Evolutionary conservation across 2,329 filamentous ascomycete genomes (phyloP).

Genomic region (Ploettnerulaceae sp.): DNA sequence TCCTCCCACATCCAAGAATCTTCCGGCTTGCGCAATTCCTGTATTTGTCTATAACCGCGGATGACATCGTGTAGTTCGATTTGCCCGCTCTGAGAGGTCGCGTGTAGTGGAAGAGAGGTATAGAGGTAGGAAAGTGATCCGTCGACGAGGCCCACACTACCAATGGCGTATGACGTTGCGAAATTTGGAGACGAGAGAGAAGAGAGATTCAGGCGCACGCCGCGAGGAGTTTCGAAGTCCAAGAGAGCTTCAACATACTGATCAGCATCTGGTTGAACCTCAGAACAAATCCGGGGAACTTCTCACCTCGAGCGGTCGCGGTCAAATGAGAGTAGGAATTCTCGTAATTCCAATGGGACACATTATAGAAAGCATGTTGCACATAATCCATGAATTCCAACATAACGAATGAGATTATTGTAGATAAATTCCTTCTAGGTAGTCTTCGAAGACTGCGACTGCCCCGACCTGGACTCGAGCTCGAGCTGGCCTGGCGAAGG

Average conservation of each 20-base stretch:
- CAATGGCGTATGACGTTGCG: conserved; percentile 87
- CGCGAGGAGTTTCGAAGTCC: conserved; percentile 80
- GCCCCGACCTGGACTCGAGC: no score
- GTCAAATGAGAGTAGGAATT: conserved; percentile 88
- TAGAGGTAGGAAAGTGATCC: conserved; percentile 97
- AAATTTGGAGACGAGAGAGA: conserved; percentile 91
- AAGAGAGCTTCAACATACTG: conserved; percentile 61
- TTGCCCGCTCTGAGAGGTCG: conserved; percentile 63
- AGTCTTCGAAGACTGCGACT: no score
- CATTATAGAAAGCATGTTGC: conserved; percentile 82
- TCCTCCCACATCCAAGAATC: conserved; percentile 48
- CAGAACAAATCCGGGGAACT: neutral
- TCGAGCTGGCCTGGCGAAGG: no score
- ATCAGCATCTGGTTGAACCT: conserved; percentile 20
- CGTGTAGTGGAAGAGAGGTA: conserved; percentile 73
- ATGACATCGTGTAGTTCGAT: conserved; percentile 76
- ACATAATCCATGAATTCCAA: conserved; percentile 97
- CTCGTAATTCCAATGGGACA: conserved; percentile 83
- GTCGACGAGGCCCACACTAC: conserved; percentile 85
- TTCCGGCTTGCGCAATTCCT: conserved; percentile 54
- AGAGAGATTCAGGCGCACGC: conserved; percentile 80
- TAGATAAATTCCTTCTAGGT: no score
- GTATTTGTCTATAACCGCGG: conserved; percentile 75
- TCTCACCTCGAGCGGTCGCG: conserved; percentile 70
- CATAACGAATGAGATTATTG: conserved; percentile 52